phyloP scores from a whole-genome alignment of 805 yeast species.

The Debaryomyces prosopidis region DNA sequence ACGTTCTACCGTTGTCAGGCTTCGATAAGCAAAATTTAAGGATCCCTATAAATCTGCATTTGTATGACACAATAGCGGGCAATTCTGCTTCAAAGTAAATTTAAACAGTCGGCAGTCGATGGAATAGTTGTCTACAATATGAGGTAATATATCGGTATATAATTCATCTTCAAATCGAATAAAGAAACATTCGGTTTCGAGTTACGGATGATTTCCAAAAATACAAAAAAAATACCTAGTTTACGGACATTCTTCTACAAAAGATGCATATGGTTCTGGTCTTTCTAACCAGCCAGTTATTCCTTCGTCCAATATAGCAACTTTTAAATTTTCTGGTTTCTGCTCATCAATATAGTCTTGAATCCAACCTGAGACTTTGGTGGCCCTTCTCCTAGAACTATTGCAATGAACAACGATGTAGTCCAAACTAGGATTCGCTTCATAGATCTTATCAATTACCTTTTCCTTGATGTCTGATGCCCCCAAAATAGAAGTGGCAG shows the following conservation, averaged over 20 bases:
- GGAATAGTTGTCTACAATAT: too few species aligned
- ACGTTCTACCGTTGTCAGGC: too few species aligned
- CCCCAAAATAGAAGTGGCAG: conserved; percentile 20
- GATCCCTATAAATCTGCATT: too few species aligned
- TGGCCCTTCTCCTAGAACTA: conserved; percentile 19
- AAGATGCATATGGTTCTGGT: conserved; percentile 5
- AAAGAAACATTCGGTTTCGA: too few species aligned
- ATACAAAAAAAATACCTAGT: too few species aligned
- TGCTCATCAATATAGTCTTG: conserved; percentile 15
- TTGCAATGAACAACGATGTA: conserved; percentile 21
- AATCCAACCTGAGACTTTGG: conserved; percentile 22
- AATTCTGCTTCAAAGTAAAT: too few species aligned
- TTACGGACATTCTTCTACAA: not conserved
- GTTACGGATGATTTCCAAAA: too few species aligned
- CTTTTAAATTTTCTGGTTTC: conserved; percentile 12
- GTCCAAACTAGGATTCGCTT: conserved; percentile 10
- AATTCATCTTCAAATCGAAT: too few species aligned
- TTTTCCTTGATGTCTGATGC: conserved; percentile 10
- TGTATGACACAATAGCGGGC: too few species aligned
- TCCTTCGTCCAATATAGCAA: conserved; percentile 21
- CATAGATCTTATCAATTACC: conserved; percentile 13
- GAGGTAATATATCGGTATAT: too few species aligned
- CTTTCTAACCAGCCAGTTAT: conserved; percentile 21
- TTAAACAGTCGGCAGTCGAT: too few species aligned
- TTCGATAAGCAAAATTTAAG: not conserved